Percentiles rank a stretch among this genome's conserved stretches.
Evolutionary conservation across 2,329 filamentous ascomycete genomes (phyloP).

Genomic region (Colletotrichum cereale): DNA sequence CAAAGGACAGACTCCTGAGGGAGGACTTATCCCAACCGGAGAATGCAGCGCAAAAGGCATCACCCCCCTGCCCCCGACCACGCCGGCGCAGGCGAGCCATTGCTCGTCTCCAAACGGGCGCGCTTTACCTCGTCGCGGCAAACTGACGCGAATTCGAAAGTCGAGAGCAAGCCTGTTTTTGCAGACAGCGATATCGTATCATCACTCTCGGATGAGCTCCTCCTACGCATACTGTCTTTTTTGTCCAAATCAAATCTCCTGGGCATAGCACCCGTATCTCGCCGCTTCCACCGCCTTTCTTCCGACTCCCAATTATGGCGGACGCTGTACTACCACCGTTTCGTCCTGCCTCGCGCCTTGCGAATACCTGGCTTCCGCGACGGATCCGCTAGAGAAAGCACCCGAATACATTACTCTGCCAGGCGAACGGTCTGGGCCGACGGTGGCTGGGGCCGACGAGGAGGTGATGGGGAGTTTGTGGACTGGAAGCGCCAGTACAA

Average conservation of each 20-base stretch:
- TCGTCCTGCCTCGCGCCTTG: conserved; percentile 84
- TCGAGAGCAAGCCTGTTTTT: neutral
- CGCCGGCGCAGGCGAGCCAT: neutral
- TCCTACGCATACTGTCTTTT: conserved; percentile 85
- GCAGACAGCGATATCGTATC: conserved; percentile 71
- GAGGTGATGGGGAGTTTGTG: conserved; percentile 69
- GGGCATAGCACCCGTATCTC: conserved; percentile 74
- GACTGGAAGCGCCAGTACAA: conserved; percentile 94
- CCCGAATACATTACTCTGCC: conserved; percentile 60
- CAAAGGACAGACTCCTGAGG: neutral
- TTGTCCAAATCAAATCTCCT: conserved; percentile 79
- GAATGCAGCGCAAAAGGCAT: conserved; percentile 18
- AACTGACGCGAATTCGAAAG: neutral
- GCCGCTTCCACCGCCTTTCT: conserved; percentile 78
- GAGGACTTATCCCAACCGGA: neutral
- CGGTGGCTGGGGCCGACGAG: conserved; percentile 53
- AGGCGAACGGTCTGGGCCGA: conserved; percentile 60
- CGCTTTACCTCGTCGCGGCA: conserved; percentile 4
- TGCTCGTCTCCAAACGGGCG: neutral
- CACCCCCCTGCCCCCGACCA: neutral
- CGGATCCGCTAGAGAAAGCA: conserved; percentile 47
- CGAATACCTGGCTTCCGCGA: conserved; percentile 76
- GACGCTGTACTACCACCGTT: conserved; percentile 85
- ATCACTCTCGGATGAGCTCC: conserved; percentile 85
- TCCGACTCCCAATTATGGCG: conserved; percentile 93